These are phyloP conservation scores for Hyphopichia fennica DNA, from an alignment of 1,139 yeast genomes.

Conservation along the genomic window DNA sequence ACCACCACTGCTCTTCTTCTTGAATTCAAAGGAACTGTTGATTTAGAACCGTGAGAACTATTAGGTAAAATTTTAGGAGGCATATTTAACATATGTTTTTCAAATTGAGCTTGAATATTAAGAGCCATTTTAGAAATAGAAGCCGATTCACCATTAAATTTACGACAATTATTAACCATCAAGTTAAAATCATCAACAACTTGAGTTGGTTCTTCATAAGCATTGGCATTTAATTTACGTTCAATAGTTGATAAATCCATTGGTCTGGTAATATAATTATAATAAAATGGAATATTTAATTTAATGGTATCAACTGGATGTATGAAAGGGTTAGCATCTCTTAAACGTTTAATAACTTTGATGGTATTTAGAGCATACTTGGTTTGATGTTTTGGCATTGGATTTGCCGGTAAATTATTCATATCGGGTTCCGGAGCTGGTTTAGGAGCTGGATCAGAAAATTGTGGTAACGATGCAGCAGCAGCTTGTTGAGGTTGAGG, in stretches of 20 bases:
- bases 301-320: conserved; percentile 89
- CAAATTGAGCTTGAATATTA: conserved; percentile 87
- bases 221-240: conserved; percentile 65
- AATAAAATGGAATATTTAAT: conserved; percentile 87
- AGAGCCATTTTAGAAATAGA: conserved; percentile 89
- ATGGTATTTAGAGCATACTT: conserved; percentile 67
- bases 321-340: conserved; percentile 89
- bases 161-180: conserved; percentile 79
- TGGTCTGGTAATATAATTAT: conserved; percentile 79
- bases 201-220: conserved; percentile 68
- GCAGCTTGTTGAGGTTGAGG: conserved; percentile 2
- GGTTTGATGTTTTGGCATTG: conserved; percentile 86
- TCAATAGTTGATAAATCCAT: conserved; percentile 95
- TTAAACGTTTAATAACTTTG: conserved; percentile 81
- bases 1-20: conserved; percentile 50
- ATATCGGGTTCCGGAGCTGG: conserved; percentile 74
- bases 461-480: conserved; percentile 8
- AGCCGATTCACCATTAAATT: conserved; percentile 83
- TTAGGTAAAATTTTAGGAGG: conserved; percentile 72
- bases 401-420: conserved; percentile 62
- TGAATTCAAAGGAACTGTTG: conserved; percentile 42
- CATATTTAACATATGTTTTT: conserved; percentile 88
- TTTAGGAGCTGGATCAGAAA: conserved; percentile 62
- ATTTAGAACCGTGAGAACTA: conserved; percentile 34
- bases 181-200: conserved; percentile 79